phyloP scores from a whole-genome alignment of 2,329 filamentous ascomycete genomes.

The Fusarium sp. region DNA sequence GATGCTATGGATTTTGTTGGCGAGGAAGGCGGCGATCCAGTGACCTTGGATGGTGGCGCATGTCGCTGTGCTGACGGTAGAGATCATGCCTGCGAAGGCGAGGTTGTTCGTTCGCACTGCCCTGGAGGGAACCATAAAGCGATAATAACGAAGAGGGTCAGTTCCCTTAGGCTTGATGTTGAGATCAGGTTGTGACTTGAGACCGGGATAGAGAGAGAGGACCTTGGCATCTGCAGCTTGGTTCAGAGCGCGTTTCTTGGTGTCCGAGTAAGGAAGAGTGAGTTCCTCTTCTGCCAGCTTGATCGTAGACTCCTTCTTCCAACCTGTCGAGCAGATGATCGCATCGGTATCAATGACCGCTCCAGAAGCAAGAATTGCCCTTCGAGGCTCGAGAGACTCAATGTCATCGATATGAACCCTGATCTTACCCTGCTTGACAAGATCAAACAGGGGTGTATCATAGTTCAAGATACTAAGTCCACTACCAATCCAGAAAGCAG shows the following conservation, averaged over 20 bases:
- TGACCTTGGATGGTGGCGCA: conserved; percentile 56
- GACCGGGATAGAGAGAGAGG: conserved; percentile 27
- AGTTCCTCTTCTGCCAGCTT: conserved; percentile 50
- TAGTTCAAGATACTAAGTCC: conserved; percentile 66
- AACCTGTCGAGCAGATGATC: conserved; percentile 64
- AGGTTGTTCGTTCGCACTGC: conserved; percentile 43
- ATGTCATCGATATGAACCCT: conserved; percentile 61
- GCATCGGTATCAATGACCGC: conserved; percentile 56
- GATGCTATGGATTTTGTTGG: conserved; percentile 56
- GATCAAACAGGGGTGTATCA: conserved; percentile 60
- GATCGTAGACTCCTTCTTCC: conserved; percentile 58
- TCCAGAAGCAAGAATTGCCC: conserved; percentile 57
- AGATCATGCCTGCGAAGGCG: conserved; percentile 50
- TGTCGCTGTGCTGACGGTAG: conserved; percentile 49
- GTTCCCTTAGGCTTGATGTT: conserved; percentile 32
- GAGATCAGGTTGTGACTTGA: conserved; percentile 39
- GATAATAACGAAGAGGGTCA: conserved; percentile 42
- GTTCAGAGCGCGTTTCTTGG: conserved; percentile 13
- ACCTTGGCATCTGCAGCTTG: conserved; percentile 36
- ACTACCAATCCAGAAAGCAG: conserved; percentile 60
- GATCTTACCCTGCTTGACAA: conserved; percentile 61
- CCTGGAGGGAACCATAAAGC: conserved; percentile 43
- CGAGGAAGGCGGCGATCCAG: conserved; percentile 69
- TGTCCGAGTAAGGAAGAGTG: conserved; percentile 25
- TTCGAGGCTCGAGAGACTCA: conserved; percentile 51